A percentile compares a stretch with the other conserved stretches of the same genome.
phyloP scores from a whole-genome alignment of 2,329 filamentous ascomycete genomes.

The Aspergillus intermedius region DNA sequence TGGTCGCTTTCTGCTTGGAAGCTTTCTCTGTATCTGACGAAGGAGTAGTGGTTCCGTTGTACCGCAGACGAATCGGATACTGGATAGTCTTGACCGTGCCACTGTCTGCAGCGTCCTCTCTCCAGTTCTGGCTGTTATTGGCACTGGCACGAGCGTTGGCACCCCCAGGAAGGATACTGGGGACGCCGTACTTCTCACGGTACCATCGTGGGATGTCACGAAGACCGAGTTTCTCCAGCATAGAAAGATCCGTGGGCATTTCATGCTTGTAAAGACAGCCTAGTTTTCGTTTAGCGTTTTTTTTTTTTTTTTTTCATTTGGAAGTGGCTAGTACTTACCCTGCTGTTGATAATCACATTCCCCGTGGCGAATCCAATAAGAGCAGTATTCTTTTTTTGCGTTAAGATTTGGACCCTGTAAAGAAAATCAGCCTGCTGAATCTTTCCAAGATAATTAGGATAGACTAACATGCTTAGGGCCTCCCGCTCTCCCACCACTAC shows the following conservation, averaged over 20 bases:
- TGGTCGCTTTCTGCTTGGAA: conserved; percentile 7
- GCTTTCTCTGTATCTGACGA: conserved; percentile 7
- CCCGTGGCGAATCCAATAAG: conserved; percentile 82
- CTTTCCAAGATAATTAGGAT: neutral
- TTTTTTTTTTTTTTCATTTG: neutral
- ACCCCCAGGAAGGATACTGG: conserved; percentile 21
- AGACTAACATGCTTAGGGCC: conserved; percentile 16
- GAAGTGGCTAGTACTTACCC: conserved; percentile 32
- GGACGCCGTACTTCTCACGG: conserved; percentile 39
- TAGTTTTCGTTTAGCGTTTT: conserved; percentile 6
- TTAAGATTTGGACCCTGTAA: conserved; percentile 11
- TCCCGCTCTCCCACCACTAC: conserved; percentile 9
- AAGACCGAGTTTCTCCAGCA: conserved; percentile 64
- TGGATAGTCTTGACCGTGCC: conserved; percentile 11
- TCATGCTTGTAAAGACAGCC: conserved; percentile 84
- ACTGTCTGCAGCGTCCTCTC: conserved; percentile 13
- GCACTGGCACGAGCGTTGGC: conserved; percentile 9
- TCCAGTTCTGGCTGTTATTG: conserved; percentile 7
- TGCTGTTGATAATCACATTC: conserved; percentile 79
- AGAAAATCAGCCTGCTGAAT: conserved; percentile 1
- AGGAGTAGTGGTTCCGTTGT: conserved; percentile 5
- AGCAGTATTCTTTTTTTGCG: conserved; percentile 68
- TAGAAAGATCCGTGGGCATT: conserved; percentile 66
- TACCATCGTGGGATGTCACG: conserved; percentile 52
- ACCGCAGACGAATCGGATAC: conserved; percentile 11